Conservation (phyloP, 805 yeast species). For the Candida xyloterini region DNA sequence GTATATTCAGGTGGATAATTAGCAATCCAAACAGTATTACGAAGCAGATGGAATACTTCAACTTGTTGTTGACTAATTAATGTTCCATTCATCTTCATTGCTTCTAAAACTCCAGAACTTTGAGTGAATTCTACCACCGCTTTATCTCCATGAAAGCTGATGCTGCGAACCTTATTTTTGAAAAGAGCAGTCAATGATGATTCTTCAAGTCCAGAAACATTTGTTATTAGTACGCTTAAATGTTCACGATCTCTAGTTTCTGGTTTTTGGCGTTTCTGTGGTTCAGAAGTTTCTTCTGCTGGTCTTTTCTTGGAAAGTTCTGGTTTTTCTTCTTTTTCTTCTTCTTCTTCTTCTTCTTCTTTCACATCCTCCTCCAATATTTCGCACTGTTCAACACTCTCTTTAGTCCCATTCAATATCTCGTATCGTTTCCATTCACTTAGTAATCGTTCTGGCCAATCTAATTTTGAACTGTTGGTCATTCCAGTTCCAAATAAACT, state of each 20-base stretch:
- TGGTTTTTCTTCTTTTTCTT: neutral
- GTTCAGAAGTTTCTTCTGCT: conserved; percentile 4
- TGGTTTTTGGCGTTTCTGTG: conserved; percentile 9
- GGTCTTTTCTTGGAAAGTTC: conserved; percentile 6
- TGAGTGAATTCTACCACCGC: conserved; percentile 60
- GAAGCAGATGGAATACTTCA: conserved; percentile 41
- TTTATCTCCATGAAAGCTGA: conserved; percentile 24
- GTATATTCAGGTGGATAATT: conserved; percentile 63
- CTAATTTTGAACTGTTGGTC: conserved; percentile 31
- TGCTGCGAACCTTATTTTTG: conserved; percentile 46
- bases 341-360: conserved; percentile 1
- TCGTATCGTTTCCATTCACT: conserved; percentile 43
- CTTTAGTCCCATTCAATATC: conserved; percentile 33
- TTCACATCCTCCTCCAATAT: neutral
- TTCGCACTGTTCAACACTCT: conserved; percentile 7
- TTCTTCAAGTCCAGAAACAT: conserved; percentile 42
- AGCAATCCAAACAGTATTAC: conserved; percentile 66
- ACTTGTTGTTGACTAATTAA: conserved; percentile 41
- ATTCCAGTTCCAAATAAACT: conserved; percentile 35
- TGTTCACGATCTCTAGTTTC: conserved; percentile 54
- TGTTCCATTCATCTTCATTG: conserved; percentile 59
- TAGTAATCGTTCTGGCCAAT: conserved; percentile 49
- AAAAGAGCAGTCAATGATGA: conserved; percentile 37
- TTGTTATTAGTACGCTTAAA: conserved; percentile 50
- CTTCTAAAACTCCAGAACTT: conserved; percentile 49